Evolutionary conservation across 1,284 basidiomycete genomes (phyloP).

Genomic region (Mrakiaceae sp.): DNA sequence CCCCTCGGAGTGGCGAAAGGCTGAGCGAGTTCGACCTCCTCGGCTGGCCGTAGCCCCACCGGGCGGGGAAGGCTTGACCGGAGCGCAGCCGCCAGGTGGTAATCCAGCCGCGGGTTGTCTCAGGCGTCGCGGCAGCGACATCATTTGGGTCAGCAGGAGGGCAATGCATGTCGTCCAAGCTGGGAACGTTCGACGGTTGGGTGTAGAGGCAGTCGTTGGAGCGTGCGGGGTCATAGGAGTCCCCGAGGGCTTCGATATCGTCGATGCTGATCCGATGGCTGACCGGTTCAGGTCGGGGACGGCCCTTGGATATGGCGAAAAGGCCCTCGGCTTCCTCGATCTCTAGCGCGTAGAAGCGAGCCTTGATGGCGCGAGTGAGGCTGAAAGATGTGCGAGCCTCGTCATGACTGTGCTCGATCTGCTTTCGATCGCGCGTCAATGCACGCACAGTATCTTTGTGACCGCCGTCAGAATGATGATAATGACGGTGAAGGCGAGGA

Average conservation of each 20-base stretch:
- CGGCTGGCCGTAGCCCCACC: not conserved
- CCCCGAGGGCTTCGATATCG: too few species aligned
- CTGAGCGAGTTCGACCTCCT: not conserved
- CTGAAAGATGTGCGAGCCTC: not conserved
- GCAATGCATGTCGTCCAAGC: too few species aligned
- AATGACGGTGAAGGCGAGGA: conserved; percentile 8
- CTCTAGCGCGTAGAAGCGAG: conserved; percentile 7
- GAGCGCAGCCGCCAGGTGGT: not conserved
- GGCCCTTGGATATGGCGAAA: conserved; percentile 2
- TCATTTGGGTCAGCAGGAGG: too few species aligned
- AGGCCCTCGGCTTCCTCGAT: conserved; percentile 13
- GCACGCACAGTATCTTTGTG: conserved; percentile 8
- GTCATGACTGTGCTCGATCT: not conserved
- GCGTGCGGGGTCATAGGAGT: too few species aligned
- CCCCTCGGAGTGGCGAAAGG: conserved; percentile 5
- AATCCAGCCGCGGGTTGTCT: not conserved
- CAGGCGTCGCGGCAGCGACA: too few species aligned
- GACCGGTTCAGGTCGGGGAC: not conserved
- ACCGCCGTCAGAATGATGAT: conserved; percentile 13
- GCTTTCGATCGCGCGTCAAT: not conserved
- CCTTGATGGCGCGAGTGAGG: conserved; percentile 16
- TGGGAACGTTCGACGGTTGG: too few species aligned
- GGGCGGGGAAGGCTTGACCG: not conserved
- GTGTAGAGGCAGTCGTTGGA: too few species aligned
- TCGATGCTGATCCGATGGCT: too few species aligned